Percentiles rank a stretch among this genome's conserved stretches.
phyloP scores from a whole-genome alignment of 75 land plant species.

The Pinus tabuliformis region DNA sequence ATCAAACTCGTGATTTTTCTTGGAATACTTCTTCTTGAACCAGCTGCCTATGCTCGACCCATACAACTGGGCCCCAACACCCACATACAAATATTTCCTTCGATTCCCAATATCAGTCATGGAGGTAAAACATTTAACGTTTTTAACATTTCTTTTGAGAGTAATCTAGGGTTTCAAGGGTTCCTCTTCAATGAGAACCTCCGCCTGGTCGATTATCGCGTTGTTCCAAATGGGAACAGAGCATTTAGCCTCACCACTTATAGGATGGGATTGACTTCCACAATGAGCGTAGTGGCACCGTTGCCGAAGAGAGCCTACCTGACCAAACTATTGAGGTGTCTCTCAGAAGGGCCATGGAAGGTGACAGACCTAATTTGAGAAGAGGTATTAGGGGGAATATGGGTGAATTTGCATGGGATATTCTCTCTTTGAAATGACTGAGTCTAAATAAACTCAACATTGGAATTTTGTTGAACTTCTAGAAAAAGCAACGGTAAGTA shows the following conservation, averaged over 20 bases:
- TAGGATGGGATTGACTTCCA: too few species aligned
- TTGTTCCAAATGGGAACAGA: conserved; percentile 15
- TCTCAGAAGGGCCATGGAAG: too few species aligned
- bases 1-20: conserved; percentile 41
- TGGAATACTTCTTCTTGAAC: conserved; percentile 69
- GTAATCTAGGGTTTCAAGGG: rapidly evolving
- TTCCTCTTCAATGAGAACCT: conserved; percentile 25
- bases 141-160: conserved; percentile 2
- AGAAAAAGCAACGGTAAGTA: too few species aligned
- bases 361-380: too few species aligned
- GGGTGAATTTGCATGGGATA: too few species aligned
- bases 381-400: too few species aligned
- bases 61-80: conserved; percentile 39
- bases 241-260: conserved; percentile 39
- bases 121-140: conserved; percentile 39
- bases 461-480: too few species aligned
- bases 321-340: too few species aligned
- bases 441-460: too few species aligned
- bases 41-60: conserved; percentile 40
- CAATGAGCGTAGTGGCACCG: too few species aligned
- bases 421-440: too few species aligned
- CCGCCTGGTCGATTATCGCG: conserved; percentile 31
- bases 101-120: conserved; percentile 37
- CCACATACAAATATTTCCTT: conserved; percentile 51
- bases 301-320: too few species aligned